phyloP scores from a whole-genome alignment of 2,329 filamentous ascomycete genomes.

The Cytospora piceae region DNA sequence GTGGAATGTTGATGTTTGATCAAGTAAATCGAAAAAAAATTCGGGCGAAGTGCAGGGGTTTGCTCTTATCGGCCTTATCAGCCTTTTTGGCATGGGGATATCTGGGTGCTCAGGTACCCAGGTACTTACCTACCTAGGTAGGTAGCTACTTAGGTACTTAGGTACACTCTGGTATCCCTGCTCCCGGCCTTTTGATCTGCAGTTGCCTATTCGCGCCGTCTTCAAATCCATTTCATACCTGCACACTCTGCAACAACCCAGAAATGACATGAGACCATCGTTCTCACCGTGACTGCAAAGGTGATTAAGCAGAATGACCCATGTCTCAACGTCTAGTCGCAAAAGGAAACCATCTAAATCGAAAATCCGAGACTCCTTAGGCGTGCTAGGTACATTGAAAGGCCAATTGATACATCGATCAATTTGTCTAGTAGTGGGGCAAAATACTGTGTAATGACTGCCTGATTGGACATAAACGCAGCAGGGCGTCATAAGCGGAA shows the following conservation, averaged over 20 bases:
- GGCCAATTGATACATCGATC: neutral
- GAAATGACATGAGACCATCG: neutral
- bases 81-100: neutral
- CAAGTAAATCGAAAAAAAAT: conserved; percentile 24
- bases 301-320: neutral
- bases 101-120: neutral
- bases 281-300: neutral
- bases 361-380: too few species aligned
- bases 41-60: conserved; percentile 21
- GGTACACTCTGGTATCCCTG: neutral
- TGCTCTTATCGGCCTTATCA: conserved; percentile 29
- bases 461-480: conserved; percentile 9
- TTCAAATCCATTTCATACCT: neutral
- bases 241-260: neutral
- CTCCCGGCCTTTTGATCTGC: neutral
- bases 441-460: neutral
- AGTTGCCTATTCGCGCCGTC: neutral
- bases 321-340: neutral
- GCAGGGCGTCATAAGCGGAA: conserved; percentile 25
- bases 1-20: neutral
- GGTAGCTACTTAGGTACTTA: neutral
- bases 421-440: neutral
- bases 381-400: neutral
- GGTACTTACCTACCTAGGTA: neutral
- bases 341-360: neutral